Evolutionary conservation across 2,329 filamentous ascomycete genomes (phyloP).

Genomic region (Microsporum audouinii): DNA sequence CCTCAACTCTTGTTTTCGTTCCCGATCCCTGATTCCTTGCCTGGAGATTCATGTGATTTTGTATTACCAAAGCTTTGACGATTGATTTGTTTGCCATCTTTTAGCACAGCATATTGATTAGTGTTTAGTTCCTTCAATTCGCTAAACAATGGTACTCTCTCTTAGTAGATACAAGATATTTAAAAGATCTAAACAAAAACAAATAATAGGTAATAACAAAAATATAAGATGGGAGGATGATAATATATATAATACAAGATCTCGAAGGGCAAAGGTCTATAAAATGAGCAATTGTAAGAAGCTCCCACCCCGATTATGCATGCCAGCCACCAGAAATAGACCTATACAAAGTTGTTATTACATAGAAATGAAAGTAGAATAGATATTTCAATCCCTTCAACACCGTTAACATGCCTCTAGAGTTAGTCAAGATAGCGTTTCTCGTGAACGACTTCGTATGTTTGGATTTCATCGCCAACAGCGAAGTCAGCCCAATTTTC

Average conservation of each 20-base stretch:
- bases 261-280: background rate
- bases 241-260: background rate
- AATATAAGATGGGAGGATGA: background rate
- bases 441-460: slow-evolving; percentile 67
- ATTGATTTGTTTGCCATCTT: background rate
- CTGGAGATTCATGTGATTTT: background rate
- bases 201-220: background rate
- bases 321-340: background rate
- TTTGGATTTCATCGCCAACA: slow-evolving; percentile 75
- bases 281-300: background rate
- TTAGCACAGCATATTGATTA: background rate
- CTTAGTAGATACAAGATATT: background rate
- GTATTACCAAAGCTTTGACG: background rate
- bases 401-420: slow-evolving; percentile 13
- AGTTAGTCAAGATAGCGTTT: slow-evolving; percentile 42
- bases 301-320: background rate
- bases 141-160: background rate
- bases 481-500: slow-evolving; percentile 66
- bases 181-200: background rate
- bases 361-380: background rate
- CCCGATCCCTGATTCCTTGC: background rate
- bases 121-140: background rate
- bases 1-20: background rate
- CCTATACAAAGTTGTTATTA: background rate
- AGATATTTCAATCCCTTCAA: slow-evolving; percentile 4